These are phyloP conservation scores for Dentipellis fragilis DNA, from an alignment of 768 basidiomycete species.

Conservation along the genomic window DNA sequence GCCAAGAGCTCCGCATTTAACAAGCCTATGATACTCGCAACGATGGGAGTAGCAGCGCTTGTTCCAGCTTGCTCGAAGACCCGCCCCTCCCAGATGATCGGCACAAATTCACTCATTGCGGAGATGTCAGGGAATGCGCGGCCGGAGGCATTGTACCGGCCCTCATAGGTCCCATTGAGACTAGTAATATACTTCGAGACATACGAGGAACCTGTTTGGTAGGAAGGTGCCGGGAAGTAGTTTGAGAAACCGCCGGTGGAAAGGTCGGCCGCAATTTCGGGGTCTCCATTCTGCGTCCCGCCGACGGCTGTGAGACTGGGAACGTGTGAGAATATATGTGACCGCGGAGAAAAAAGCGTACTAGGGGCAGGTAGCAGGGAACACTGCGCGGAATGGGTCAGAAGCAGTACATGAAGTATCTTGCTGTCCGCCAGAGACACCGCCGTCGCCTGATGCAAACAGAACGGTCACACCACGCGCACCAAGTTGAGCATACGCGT, in stretches of 20 bases:
- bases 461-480: constrained; percentile 26
- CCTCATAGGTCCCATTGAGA: constrained; percentile 9
- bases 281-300: constrained; percentile 1
- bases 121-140: constrained; percentile 16
- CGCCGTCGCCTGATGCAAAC: constrained; percentile 28
- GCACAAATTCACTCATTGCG: constrained; percentile 9
- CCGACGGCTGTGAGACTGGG: neutral
- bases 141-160: constrained; percentile 9
- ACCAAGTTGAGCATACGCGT: constrained; percentile 25
- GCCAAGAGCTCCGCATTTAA: constrained; percentile 20
- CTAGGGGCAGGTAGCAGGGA: constrained; percentile 21
- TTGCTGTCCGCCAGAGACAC: constrained; percentile 22
- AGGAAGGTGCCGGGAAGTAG: constrained; percentile 13
- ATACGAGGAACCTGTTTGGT: constrained; percentile 4
- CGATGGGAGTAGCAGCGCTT: constrained; percentile 15
- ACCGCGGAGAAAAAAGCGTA: constrained; percentile 5
- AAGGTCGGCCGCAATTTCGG: constrained; percentile 7
- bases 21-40: constrained; percentile 19
- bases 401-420: constrained; percentile 21
- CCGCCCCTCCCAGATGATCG: constrained; percentile 2
- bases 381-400: constrained; percentile 22
- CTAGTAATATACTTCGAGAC: constrained; percentile 6
- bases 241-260: constrained; percentile 15
- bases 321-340: neutral
- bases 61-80: constrained; percentile 12